Evolutionary conservation across 1,139 yeast species (phyloP).

Genomic region (Torulaspora globosa): DNA sequence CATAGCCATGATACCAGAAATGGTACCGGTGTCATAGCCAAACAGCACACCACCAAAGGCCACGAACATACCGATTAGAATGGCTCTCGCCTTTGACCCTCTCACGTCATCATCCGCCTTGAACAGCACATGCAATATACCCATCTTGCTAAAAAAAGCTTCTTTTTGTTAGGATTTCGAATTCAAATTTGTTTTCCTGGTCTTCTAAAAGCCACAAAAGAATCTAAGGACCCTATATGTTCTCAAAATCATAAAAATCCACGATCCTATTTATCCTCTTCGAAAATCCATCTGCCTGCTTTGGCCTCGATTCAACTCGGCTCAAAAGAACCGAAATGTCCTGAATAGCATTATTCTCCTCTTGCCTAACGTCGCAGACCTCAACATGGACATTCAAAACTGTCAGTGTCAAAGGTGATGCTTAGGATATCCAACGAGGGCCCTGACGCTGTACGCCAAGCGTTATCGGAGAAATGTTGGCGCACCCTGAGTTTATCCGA

Average conservation of each 20-base stretch:
- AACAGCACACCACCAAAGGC: constrained; percentile 77
- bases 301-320: too few species aligned
- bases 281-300: too few species aligned
- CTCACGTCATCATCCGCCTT: constrained; percentile 34
- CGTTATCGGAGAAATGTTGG: constrained; percentile 1
- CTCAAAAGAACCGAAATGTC: background rate
- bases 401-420: background rate
- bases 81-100: constrained; percentile 36
- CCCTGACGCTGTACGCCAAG: background rate
- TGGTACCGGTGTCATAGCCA: constrained; percentile 95
- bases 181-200: background rate
- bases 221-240: background rate
- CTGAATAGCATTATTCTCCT: background rate
- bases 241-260: too few species aligned
- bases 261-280: too few species aligned
- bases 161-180: background rate
- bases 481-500: background rate
- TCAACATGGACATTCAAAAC: constrained; percentile 1
- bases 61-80: constrained; percentile 40
- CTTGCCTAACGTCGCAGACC: background rate
- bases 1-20: constrained; percentile 74
- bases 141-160: constrained; percentile 8
- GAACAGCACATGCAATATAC: constrained; percentile 27
- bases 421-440: background rate
- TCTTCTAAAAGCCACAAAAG: background rate